These are phyloP conservation scores for Nakaseomyces uthaithaninus DNA, from an alignment of 1,139 yeast genomes.

Conservation along the genomic window DNA sequence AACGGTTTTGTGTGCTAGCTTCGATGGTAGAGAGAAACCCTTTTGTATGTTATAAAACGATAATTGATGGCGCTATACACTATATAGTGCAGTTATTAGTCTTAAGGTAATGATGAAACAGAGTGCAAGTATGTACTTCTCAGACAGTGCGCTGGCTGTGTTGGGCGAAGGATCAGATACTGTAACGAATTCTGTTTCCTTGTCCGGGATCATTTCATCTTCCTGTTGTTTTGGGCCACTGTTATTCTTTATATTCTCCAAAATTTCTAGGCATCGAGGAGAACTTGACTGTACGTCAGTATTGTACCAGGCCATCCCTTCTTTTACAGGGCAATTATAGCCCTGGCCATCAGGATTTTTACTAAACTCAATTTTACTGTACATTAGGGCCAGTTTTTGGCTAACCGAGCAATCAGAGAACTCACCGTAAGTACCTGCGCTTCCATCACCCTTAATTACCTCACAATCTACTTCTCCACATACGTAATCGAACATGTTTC, in stretches of 20 bases:
- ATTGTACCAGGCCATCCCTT: constrained; percentile 20
- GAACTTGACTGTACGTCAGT: constrained; percentile 7
- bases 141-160: neutral
- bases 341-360: constrained; percentile 22
- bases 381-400: constrained; percentile 46
- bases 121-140: constrained; percentile 1
- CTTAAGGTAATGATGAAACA: too few relatives aligned
- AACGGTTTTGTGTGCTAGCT: too few relatives aligned
- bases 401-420: constrained; percentile 46
- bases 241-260: neutral
- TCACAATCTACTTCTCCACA: constrained; percentile 47
- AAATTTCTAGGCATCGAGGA: neutral
- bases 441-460: constrained; percentile 43
- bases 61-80: too few relatives aligned
- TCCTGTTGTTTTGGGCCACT: neutral
- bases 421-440: constrained; percentile 46
- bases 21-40: too few relatives aligned
- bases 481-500: constrained; percentile 37
- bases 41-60: too few relatives aligned
- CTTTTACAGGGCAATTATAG: constrained; percentile 19
- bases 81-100: too few relatives aligned
- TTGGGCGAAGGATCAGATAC: neutral
- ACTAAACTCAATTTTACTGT: constrained; percentile 41
- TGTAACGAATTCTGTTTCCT: neutral
- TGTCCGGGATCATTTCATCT: neutral